Conservation (phyloP, 306 rosid genomes). For the Urtica urens region DNA sequence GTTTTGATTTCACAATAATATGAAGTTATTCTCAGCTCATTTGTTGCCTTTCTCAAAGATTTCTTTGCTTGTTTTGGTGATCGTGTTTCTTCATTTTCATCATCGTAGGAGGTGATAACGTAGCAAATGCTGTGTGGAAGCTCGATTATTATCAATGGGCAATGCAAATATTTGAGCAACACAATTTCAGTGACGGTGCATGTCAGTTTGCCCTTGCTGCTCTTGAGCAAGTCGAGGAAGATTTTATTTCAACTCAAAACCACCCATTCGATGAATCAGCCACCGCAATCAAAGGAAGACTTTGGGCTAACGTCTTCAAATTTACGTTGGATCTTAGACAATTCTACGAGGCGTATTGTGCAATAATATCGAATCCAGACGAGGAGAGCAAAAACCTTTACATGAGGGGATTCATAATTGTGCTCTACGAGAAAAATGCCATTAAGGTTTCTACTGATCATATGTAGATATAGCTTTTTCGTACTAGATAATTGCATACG, state of each 20-base stretch:
- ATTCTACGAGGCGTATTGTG: conserved; percentile 81
- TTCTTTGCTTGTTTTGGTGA: conserved; percentile 1
- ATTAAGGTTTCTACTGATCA: conserved; percentile 51
- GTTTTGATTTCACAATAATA: conserved; percentile 23
- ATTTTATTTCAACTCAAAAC: conserved; percentile 26
- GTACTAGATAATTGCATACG: not conserved
- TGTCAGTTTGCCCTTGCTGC: conserved; percentile 97
- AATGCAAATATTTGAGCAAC: conserved; percentile 87
- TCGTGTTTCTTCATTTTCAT: too few species aligned
- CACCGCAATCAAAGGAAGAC: conserved; percentile 61
- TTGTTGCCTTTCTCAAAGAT: not conserved
- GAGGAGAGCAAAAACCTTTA: conserved; percentile 87
- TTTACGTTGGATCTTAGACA: conserved; percentile 74
- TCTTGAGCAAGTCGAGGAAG: conserved; percentile 93
- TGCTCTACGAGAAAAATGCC: conserved; percentile 72
- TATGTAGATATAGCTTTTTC: too few species aligned
- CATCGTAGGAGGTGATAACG: conserved; percentile 32
- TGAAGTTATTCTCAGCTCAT: too few species aligned
- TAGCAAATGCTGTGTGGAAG: conserved; percentile 56
- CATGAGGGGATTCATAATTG: conserved; percentile 82
- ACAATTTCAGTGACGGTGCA: conserved; percentile 77
- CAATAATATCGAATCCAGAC: conserved; percentile 89
- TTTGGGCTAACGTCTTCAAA: conserved; percentile 92
- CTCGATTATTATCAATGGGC: conserved; percentile 86
- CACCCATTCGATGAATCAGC: conserved; percentile 45